These are phyloP conservation scores for Lotus japonicus DNA, from an alignment of 306 rosid genomes.

Conservation along the genomic window DNA sequence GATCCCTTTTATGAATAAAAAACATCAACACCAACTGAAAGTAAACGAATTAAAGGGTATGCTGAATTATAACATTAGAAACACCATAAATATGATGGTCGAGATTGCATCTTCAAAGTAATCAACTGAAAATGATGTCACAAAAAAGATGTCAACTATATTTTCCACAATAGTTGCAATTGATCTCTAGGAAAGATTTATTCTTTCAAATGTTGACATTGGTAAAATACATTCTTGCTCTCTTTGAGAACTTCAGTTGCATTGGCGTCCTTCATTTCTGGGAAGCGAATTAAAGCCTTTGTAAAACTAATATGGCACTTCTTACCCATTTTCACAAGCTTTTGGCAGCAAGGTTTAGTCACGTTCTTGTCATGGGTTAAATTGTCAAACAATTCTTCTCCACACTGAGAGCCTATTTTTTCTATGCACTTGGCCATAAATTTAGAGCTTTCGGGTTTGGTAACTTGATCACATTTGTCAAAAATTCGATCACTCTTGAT, in stretches of 20 bases:
- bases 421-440: neutral
- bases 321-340: neutral
- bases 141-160: too few species aligned
- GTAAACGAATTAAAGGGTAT: too few species aligned
- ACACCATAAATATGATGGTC: too few species aligned
- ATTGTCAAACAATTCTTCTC: neutral
- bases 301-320: too few species aligned
- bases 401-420: neutral
- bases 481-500: neutral
- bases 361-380: neutral
- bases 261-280: neutral
- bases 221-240: neutral
- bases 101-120: too few species aligned
- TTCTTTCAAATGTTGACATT: neutral
- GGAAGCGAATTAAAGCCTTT: neutral
- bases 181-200: neutral
- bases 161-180: too few species aligned
- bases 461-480: neutral
- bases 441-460: neutral
- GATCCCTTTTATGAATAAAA: too few species aligned
- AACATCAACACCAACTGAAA: too few species aligned
- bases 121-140: too few species aligned
- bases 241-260: neutral
- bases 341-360: neutral
- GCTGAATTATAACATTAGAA: too few species aligned